phyloP scores from a whole-genome alignment of 1,284 basidiomycete species.

The Phlebopus sp. region DNA sequence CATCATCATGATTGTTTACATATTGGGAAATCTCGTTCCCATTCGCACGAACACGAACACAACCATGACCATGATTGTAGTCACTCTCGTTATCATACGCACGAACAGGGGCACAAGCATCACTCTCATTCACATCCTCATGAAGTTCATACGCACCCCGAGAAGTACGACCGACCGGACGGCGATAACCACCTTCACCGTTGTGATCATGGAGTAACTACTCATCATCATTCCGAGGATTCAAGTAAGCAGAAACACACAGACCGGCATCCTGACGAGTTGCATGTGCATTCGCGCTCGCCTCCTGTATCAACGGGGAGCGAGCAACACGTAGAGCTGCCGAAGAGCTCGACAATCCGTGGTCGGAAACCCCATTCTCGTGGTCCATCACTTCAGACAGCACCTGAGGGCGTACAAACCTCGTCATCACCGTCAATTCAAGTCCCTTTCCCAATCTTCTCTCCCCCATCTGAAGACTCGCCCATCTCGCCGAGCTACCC shows the following conservation, averaged over 20 bases:
- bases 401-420: constrained; percentile 36
- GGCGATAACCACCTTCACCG: constrained; percentile 19
- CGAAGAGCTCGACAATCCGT: constrained; percentile 22
- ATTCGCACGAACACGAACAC: constrained; percentile 9
- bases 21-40: constrained; percentile 22
- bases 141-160: constrained; percentile 1
- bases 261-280: constrained; percentile 22
- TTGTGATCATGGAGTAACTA: constrained; percentile 9
- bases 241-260: constrained; percentile 8
- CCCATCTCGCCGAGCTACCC: constrained; percentile 34
- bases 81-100: constrained; percentile 12
- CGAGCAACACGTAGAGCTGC: constrained; percentile 8
- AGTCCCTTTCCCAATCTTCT: constrained; percentile 55
- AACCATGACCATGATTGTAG: constrained; percentile 12
- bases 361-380: constrained; percentile 33
- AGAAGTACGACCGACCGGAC: constrained; percentile 16
- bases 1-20: constrained; percentile 11
- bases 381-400: constrained; percentile 31
- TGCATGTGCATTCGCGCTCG: constrained; percentile 36
- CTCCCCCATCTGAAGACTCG: constrained; percentile 29
- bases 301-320: constrained; percentile 16
- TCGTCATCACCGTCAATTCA: constrained; percentile 71
- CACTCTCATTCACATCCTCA: constrained; percentile 31
- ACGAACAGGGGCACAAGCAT: constrained; percentile 7
- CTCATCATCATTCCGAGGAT: constrained; percentile 16